Base-by-base conservation (phyloP, 495 filamentous ascomycete genomes). In the Hypoxylon perforatum region DNA sequence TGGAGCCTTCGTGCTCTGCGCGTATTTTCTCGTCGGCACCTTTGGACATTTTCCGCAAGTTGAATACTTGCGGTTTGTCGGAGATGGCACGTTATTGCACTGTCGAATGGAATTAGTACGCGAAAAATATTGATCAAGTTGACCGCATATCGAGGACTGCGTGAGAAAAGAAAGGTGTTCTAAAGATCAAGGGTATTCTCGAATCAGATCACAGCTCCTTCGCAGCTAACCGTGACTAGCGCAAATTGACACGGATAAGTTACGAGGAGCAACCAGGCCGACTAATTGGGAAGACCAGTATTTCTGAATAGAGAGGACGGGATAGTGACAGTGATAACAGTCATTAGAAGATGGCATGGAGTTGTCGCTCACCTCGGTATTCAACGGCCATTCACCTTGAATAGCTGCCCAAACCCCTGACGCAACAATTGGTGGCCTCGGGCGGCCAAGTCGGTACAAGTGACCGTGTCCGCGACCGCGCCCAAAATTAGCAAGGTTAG, bases 1-100 rank as follows among this genome's bases (percentile, higher is more conserved):
- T 82, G 4, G 77, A 76, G 55, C 74, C 77, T 58, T 79, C 78
- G 23, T 79, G 73, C 41, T 76, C 75, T 51, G 72, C 69, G 47
- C 73, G 73, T 36, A 63, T 49, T 62, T 66, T 75, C 59, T 77
- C 75, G 38, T 76, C 71, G 18, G 49, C 75, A 61, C 71, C 71
- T 58, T 73, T 75, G 55, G 69, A 77, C 82, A 79, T 84, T 33
- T 67, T 63, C 25, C n/a, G 53, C 54, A 54, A 67, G 50, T 44
- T 35, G 39, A 30, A 56, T 56, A 19, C 47, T 49, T 49, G 53
- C 9, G 19, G 47, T 49, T 67, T 62, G 48, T 53, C 21, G 52
- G 48, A 50, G 50, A 67, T 33, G 54, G 41, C 42, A 41, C 23
- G 42, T 48, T 59, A 54, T 64, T 57, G 46, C 35, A 17, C 66